Evolutionary conservation across 352 stramenopile species (phyloP).

Genomic region (Pythium coloratum): DNA sequence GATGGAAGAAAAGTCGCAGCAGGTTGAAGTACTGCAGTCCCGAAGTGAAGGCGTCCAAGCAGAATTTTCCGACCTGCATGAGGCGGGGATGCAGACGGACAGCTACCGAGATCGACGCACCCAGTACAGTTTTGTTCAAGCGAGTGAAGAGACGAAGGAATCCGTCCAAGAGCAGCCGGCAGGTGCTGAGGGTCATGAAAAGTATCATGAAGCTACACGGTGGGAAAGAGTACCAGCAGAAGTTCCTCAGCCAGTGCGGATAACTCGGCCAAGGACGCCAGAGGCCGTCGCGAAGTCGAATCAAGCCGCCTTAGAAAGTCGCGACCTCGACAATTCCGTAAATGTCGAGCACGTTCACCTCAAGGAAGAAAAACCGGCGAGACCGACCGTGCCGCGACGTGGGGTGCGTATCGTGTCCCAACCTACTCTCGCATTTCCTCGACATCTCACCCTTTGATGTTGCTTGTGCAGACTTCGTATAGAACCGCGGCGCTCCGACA

Average conservation of each 20-base stretch:
- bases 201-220: too few relatives aligned
- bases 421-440: too few relatives aligned
- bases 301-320: not conserved
- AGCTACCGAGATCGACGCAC: not conserved
- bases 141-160: not conserved
- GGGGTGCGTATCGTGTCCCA: not conserved
- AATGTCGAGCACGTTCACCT: not conserved
- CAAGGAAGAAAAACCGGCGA: not conserved
- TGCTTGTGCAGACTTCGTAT: conserved; percentile 4
- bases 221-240: not conserved
- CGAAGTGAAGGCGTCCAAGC: conserved; percentile 5
- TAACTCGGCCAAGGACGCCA: not conserved
- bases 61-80: not conserved
- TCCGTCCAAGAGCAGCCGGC: not conserved
- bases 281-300: not conserved
- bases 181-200: not conserved
- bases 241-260: not conserved
- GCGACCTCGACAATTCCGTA: not conserved
- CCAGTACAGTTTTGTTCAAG: not conserved
- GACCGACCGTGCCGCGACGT: not conserved
- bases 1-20: not conserved
- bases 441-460: not conserved
- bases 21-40: not conserved
- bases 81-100: not conserved
- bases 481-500: conserved; percentile 1